These are phyloP conservation scores for Pseudodiploospora longispora DNA, from an alignment of 2,329 filamentous ascomycete species.

Conservation along the genomic window DNA sequence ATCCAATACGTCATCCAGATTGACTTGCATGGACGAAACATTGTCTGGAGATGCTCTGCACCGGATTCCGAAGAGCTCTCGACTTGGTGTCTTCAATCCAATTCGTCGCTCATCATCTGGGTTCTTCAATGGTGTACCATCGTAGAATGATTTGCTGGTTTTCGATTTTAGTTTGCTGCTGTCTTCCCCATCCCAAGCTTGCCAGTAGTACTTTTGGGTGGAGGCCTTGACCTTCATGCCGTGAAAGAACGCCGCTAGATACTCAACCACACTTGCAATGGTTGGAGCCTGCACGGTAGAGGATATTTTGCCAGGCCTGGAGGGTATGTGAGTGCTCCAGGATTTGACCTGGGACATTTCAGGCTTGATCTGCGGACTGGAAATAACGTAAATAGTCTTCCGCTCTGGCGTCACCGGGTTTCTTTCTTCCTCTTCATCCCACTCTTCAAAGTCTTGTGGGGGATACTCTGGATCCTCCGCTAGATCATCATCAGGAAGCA, in stretches of 20 bases:
- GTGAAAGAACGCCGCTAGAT: constrained; percentile 42
- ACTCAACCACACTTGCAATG: constrained; percentile 23
- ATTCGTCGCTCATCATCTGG: constrained; percentile 23
- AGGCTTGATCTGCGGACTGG: constrained; percentile 31
- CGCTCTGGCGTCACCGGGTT: constrained; percentile 39
- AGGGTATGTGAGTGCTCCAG: constrained; percentile 26
- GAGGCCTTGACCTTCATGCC: constrained; percentile 42
- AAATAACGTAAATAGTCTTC: constrained; percentile 47
- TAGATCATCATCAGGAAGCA: constrained; percentile 53
- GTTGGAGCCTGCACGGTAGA: constrained; percentile 14
- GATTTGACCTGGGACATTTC: constrained; percentile 28
- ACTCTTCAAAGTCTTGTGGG: constrained; percentile 45
- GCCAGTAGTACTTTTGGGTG: constrained; percentile 33
- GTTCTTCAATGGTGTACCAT: neutral
- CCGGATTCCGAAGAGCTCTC: constrained; percentile 40
- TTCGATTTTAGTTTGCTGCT: constrained; percentile 1
- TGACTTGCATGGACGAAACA: constrained; percentile 42
- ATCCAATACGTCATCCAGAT: constrained; percentile 54
- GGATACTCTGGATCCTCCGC: constrained; percentile 41
- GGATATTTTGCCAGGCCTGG: neutral
- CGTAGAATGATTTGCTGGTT: constrained; percentile 2
- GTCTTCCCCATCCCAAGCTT: constrained; percentile 33
- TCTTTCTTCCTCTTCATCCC: constrained; percentile 35
- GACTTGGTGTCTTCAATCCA: constrained; percentile 31
- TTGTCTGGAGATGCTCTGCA: constrained; percentile 39